Evolutionary conservation across 495 filamentous ascomycete genomes (phyloP), one percentile per base, ranked within the genome.

Genomic region (Stereocaulon alpinum): DNA sequence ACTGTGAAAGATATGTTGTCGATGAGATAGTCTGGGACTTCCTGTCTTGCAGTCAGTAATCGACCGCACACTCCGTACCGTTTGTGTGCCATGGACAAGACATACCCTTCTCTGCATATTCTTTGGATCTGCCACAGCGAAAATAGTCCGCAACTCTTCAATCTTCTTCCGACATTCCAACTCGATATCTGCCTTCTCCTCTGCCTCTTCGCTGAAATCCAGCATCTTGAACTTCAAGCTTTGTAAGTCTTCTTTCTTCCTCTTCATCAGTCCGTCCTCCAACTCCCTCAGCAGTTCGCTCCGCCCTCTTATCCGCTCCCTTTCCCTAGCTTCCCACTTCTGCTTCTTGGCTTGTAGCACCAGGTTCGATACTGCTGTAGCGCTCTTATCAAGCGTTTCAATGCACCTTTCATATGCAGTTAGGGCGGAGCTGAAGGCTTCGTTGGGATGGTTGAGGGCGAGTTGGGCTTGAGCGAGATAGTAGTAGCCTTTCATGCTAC

Each of bases 1-100:
- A 96, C 80, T 41, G 82, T 79, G 64, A 96, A 96, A 0, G 86
- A 89, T 54, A 98, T 97, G 24, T 84, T 86, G 67, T 97, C 93
- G 45, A 98, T 78, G 0, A 88, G 76, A 76, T 89, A 89, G 61
- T 95, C 92, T 0, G 93, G 91, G 3, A 95, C 87, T 63, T 86
- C 73, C 78, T 81, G 44, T 6, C n/a, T 29, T 41, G 2, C 57
- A 66, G 57, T 61, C 48, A 66, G 56, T 20, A 64, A 42, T 43
- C 45, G 50, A 24, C 15, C 52, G 17, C 52, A 60, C 10, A 12
- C 40, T 0, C 3, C 6, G 5, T 56, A 2, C 15, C 6, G 12
- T 15, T n/a, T 22, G 6, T 2, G 12, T 15, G 11, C n/a, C 7
- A 4, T 20, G 14, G 6, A 48, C 29, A 22, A 22, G 18, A 7